Evolutionary conservation across 352 stramenopile genomes (phyloP).

Genomic region (Globisporangium mamillatum): DNA sequence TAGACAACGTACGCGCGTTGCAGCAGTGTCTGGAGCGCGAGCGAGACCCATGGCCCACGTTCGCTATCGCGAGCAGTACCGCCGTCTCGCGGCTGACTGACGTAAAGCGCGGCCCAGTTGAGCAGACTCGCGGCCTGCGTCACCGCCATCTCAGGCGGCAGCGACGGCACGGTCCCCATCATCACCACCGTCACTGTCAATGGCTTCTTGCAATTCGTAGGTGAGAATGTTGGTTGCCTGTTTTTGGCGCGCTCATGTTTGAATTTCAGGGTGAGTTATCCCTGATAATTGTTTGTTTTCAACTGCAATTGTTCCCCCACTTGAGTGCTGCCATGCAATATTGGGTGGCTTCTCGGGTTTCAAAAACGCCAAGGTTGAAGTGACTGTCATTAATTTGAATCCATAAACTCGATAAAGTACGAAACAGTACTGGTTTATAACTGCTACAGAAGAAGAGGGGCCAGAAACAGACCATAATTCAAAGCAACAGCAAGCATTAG

Average conservation of each 20-base stretch:
- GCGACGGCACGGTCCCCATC: not conserved
- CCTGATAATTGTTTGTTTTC: not conserved
- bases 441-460: not conserved
- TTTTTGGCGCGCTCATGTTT: constrained; percentile 14
- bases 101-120: constrained; percentile 35
- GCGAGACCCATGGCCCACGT: not conserved
- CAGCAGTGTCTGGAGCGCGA: constrained; percentile 24
- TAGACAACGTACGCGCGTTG: constrained; percentile 13
- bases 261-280: not conserved
- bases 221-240: constrained; percentile 9
- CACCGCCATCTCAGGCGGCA: not conserved
- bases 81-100: not conserved
- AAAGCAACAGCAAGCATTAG: not conserved
- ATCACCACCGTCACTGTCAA: not conserved
- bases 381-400: constrained; percentile 1
- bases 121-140: constrained; percentile 27
- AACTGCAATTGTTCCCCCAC: not conserved
- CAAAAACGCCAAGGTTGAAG: not conserved
- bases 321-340: not conserved
- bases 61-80: not conserved
- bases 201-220: constrained; percentile 6
- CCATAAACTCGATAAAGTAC: constrained; percentile 1
- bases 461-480: not conserved
- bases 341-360: not conserved
- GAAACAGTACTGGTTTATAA: not conserved